These are phyloP conservation scores for Nelumbo lutea DNA, from an alignment of 164 flowering plant genomes.

Conservation along the genomic window DNA sequence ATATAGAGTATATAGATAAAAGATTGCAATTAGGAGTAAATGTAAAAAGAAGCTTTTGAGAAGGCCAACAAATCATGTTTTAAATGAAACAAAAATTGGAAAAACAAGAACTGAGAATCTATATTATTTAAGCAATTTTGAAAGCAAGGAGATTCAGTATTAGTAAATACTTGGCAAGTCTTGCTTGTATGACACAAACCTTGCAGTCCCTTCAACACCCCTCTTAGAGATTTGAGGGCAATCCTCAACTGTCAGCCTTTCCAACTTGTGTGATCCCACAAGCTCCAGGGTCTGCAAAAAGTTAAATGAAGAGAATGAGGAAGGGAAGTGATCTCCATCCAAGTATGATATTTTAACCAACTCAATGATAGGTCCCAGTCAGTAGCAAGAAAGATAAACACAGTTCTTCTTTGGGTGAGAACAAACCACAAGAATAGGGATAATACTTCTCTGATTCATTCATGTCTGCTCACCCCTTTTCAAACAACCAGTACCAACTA, in stretches of 20 bases:
- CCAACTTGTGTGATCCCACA: conserved; percentile 50
- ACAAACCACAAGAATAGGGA: too few species aligned
- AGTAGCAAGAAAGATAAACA: too few species aligned
- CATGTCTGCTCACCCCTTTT: too few species aligned
- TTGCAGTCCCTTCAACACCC: conserved; percentile 65
- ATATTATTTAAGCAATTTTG: background rate
- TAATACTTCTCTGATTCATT: too few species aligned
- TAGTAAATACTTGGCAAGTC: conserved; percentile 72
- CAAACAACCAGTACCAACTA: too few species aligned
- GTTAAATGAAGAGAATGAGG: conserved; percentile 61
- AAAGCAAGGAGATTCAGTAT: conserved; percentile 2
- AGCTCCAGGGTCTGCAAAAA: conserved; percentile 66
- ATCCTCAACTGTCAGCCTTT: conserved; percentile 54
- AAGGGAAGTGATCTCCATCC: conserved; percentile 80
- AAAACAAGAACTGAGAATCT: background rate
- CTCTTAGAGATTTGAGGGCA: conserved; percentile 71
- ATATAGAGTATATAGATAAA: too few species aligned
- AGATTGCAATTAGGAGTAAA: background rate
- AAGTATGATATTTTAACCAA: conserved; percentile 58
- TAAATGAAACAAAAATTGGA: background rate
- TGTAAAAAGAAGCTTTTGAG: background rate
- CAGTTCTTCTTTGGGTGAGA: too few species aligned
- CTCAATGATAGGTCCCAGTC: too few species aligned
- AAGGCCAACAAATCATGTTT: background rate
- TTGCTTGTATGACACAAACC: conserved; percentile 49